Base-by-base conservation (phyloP, 140 eudicot genomes). In the Bidens hawaiensis region DNA sequence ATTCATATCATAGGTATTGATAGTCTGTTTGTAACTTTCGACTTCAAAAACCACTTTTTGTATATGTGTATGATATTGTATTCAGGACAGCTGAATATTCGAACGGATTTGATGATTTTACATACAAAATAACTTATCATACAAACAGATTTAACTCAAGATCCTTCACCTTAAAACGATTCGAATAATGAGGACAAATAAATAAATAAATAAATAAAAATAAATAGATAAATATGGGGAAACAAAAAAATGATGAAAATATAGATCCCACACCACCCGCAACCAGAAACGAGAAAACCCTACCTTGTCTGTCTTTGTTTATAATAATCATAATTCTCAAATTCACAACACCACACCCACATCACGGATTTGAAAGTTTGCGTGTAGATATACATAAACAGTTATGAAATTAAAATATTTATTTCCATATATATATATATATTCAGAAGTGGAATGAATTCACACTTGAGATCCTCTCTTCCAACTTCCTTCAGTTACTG, bases 391-490 rank as follows among this genome's bases (percentile, higher is more conserved):
- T n/a, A n/a, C n/a, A n/a, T n/a, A n/a, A n/a, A n/a, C n/a, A n/a
- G n/a, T n/a, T n/a, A n/a, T n/a, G n/a, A n/a, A n/a, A n/a, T 71
- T 38, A 38, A 38, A 3, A 38, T n/a, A n/a, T n/a, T n/a, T n/a
- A n/a, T n/a, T 9, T 36, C n/a, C n/a, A n/a, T n/a, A n/a, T n/a
- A n/a, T 10, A 1, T 38, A 40, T 3, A 43, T 23, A 65, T 30
- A 21, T 12, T 7, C 45, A 31, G 12, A 54, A 49, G 40, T 50
- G 56, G 55, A 43, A 40, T 54, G 49, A 51, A 64, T 18, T 43
- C 70, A 60, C 69, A 36, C 70, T 59, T 60, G 56, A 21, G 66
- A 75, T 75, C 71, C 73, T 74, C 69, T 59, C 75, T 68, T 73
- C 19, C 60, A 38, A 21, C 79, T 60, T 59, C 65, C 60, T 74